phyloP scores from a whole-genome alignment of 2,329 filamentous ascomycete genomes.

The Monosporascus sp. region DNA sequence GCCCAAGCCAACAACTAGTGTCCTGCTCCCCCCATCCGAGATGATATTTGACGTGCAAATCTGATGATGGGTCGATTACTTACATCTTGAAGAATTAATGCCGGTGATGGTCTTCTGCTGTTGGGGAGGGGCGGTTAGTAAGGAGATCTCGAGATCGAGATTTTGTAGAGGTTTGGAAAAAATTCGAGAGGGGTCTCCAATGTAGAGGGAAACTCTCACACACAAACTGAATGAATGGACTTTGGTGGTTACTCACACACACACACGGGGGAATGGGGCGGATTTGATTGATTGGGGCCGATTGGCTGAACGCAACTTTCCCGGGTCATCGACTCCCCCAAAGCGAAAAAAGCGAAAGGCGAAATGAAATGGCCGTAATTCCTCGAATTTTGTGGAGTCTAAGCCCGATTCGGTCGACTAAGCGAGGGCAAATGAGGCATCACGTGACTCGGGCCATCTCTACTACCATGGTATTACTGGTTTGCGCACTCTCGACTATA shows the following conservation, averaged over 20 bases:
- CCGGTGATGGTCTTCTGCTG: conserved; percentile 25
- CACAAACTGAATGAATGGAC: not conserved
- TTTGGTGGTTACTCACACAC: not conserved
- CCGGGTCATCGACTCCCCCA: not conserved
- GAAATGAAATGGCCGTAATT: conserved; percentile 7
- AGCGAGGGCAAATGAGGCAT: conserved; percentile 20
- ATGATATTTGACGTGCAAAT: not conserved
- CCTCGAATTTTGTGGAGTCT: conserved; percentile 21
- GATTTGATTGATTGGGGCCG: not conserved
- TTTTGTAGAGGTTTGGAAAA: conserved; percentile 1
- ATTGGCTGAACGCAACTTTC: not conserved
- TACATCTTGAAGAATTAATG: conserved; percentile 26
- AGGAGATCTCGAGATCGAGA: conserved; percentile 2
- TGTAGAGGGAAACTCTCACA: not conserved
- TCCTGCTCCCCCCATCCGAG: too few species aligned
- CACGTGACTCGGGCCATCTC: conserved; percentile 15
- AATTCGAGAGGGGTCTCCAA: conserved; percentile 1
- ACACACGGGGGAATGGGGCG: too few species aligned
- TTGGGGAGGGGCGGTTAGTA: conserved; percentile 19
- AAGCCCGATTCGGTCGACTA: conserved; percentile 20
- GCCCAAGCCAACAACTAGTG: too few species aligned
- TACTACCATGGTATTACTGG: not conserved
- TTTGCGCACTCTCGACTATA: conserved; percentile 1
- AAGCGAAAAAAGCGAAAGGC: not conserved
- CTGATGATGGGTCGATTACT: conserved; percentile 12